Percentiles rank a stretch among this genome's conserved stretches.
These are phyloP conservation scores for Iris macrosiphon DNA, from an alignment of 106 monocot genomes.

Conservation along the genomic window DNA sequence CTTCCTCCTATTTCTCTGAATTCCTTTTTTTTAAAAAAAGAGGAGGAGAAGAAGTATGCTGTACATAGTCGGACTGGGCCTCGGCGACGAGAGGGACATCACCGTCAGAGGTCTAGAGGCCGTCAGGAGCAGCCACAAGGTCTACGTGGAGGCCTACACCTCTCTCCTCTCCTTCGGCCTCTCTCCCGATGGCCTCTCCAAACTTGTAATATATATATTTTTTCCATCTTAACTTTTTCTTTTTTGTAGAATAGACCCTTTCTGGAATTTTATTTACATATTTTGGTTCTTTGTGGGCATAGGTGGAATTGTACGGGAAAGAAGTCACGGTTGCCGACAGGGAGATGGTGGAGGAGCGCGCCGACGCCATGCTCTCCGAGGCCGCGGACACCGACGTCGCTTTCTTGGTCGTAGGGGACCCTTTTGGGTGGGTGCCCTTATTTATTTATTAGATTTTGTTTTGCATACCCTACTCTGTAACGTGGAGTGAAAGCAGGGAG, in stretches of 20 bases:
- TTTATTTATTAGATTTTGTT: no score
- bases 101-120: constrained; percentile 75
- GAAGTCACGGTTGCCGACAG: constrained; percentile 63
- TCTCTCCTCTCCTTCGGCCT: constrained; percentile 85
- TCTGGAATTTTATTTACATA: background rate
- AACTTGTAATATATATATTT: constrained; percentile 20
- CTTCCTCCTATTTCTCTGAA: no score
- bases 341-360: constrained; percentile 91
- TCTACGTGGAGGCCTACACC: constrained; percentile 90
- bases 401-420: constrained; percentile 93
- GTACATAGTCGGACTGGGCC: constrained; percentile 69
- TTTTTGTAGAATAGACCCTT: background rate
- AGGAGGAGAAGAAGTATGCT: no score
- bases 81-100: constrained; percentile 84
- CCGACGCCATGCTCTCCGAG: constrained; percentile 46
- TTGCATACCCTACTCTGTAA: no score
- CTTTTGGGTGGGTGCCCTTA: no score
- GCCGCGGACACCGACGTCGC: constrained; percentile 62
- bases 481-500: no score
- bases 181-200: constrained; percentile 50
- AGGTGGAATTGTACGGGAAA: constrained; percentile 81
- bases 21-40: no score
- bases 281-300: background rate
- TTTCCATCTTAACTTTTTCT: background rate
- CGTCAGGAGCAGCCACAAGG: constrained; percentile 37